Percentiles rank a stretch among this genome's conserved stretches.
Conservation (phyloP, 1,284 basidiomycete species). For the Trichosporon faecale region DNA sequence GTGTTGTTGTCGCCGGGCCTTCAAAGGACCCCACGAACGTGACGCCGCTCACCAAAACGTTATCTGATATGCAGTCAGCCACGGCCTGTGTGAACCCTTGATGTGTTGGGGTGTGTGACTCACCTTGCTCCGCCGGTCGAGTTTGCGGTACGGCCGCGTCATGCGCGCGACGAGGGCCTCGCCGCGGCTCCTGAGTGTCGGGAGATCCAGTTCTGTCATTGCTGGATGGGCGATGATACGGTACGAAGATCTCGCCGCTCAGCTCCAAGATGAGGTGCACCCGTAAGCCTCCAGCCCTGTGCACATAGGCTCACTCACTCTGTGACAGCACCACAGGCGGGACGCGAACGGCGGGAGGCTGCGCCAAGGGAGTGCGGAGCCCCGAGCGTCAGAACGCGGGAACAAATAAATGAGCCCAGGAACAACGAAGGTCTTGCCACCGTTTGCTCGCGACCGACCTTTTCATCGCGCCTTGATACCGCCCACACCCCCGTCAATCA, state of each 20-base stretch:
- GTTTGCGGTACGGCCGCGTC: conserved; percentile 27
- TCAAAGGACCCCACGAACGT: not conserved
- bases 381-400: not conserved
- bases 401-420: conserved; percentile 1
- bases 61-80: conserved; percentile 21
- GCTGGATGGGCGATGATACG: not conserved
- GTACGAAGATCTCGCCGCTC: not conserved
- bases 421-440: conserved; percentile 9
- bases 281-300: not conserved
- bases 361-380: not conserved
- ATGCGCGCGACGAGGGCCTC: conserved; percentile 8
- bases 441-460: not conserved
- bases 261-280: not conserved
- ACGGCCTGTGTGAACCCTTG: not conserved
- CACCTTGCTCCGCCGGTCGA: conserved; percentile 37
- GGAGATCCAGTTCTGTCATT: not conserved
- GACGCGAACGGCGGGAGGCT: not conserved
- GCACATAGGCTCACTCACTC: not conserved
- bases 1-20: not conserved
- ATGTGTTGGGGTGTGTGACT: conserved; percentile 3
- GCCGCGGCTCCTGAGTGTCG: conserved; percentile 5
- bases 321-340: not conserved
- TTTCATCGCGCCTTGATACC: not conserved
- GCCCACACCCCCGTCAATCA: not conserved
- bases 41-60: conserved; percentile 31